These are phyloP conservation scores for Trichoderma hamatum DNA, from an alignment of 2,329 filamentous ascomycete genomes.

Conservation along the genomic window DNA sequence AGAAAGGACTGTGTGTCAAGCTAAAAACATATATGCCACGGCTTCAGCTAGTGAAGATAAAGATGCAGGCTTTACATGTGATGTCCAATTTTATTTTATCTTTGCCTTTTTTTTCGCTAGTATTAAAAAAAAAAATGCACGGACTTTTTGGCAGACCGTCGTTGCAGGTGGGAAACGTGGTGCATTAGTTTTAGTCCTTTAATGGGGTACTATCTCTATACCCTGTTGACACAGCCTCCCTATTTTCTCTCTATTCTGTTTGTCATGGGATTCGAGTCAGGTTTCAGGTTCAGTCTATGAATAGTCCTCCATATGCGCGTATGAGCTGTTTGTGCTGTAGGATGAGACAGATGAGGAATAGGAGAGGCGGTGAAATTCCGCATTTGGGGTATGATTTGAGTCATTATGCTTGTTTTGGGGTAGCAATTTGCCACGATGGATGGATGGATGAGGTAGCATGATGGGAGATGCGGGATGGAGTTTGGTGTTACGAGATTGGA, in stretches of 20 bases:
- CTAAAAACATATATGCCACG: not conserved
- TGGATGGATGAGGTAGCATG: not conserved
- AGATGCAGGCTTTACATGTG: not conserved
- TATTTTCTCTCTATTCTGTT: not conserved
- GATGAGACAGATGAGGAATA: not conserved
- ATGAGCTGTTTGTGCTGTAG: not conserved
- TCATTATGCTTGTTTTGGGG: not conserved
- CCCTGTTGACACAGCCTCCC: constrained; percentile 4
- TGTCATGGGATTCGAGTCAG: not conserved
- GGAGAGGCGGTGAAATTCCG: not conserved
- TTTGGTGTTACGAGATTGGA: not conserved
- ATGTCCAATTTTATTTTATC: not conserved
- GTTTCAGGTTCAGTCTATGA: not conserved
- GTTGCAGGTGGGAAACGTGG: constrained; percentile 4
- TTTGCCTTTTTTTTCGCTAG: not conserved
- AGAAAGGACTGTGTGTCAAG: constrained; percentile 1
- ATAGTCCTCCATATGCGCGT: not conserved
- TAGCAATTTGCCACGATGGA: not conserved
- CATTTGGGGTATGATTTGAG: not conserved
- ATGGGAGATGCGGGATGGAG: not conserved
- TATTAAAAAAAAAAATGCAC: not conserved
- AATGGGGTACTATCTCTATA: constrained; percentile 2
- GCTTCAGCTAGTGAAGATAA: not conserved
- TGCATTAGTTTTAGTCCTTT: not conserved
- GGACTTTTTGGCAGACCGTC: not conserved